Evolutionary conservation across 2,329 filamentous ascomycete species (phyloP), one percentile per base, ranked within the genome.

Genomic region (Colletotrichum musae): DNA sequence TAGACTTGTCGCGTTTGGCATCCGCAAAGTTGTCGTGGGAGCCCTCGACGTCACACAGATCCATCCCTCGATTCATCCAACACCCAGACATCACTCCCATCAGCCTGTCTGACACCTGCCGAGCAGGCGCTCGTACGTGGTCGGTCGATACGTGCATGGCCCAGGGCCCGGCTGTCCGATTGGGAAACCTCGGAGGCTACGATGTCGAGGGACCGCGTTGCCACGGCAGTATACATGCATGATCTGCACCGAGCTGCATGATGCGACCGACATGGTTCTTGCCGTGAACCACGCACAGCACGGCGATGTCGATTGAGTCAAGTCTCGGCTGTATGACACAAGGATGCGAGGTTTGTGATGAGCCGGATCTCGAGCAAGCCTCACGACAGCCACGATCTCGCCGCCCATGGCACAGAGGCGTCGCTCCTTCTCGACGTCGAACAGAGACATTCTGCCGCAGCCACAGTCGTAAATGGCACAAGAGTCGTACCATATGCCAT

Each of bases 401-500:
- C 51, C 59, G 13, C 5, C 2, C 9, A 21, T 47, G 2, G 3
- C 18, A 5, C 51, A 48, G 36, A 3, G 21, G 32, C 2, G 3
- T 48, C 26, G 57, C 32, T 9, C 21, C 60, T 12, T 12, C 60
- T 56, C n/a, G 43, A 10, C 41, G 41, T 32, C 57, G 18, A 26
- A 51, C 50, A 60, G 50, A 69, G 61, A 69, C 66, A 60, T 60
- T 51, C 32, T 66, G 62, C 43, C 52, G 54, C 61, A 54, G 66
- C 54, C 56, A 66, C 62, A 39, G 15, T 68, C n/a, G 43, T 26
- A 43, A 16, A 6, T 26, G 5, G 16, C 48, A 32, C 36, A 18
- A 45, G 12, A 26, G 16, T 53, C 24, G 18, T 53, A 32, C 60
- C 41, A 56, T 53, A 41, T 57, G 15, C 32, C 18, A n/a, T 56